These are phyloP conservation scores for Wickerhamiella azymoides DNA, from an alignment of 805 yeast genomes.

Conservation along the genomic window DNA sequence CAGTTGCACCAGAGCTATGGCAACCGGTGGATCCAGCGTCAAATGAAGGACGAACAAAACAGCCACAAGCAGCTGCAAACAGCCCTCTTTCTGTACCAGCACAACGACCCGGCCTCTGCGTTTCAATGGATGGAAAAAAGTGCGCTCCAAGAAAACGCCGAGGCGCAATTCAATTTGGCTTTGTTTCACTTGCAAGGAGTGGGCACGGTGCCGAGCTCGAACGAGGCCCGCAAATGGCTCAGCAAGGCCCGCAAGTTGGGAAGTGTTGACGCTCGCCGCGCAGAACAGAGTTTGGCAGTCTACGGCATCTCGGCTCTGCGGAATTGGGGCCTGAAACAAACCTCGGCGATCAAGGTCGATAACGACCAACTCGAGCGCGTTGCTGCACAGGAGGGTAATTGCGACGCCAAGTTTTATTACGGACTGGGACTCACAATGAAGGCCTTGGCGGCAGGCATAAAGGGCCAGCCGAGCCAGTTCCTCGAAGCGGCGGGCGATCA, in stretches of 20 bases:
- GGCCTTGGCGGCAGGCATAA: background rate
- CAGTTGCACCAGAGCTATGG: background rate
- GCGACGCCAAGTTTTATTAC: background rate
- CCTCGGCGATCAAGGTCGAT: background rate
- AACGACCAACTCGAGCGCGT: background rate
- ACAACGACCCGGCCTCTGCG: background rate
- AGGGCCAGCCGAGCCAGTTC: background rate
- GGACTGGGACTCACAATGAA: background rate
- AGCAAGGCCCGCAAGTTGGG: background rate
- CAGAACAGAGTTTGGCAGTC: background rate
- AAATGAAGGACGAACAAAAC: background rate
- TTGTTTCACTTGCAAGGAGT: background rate
- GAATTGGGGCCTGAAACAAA: background rate
- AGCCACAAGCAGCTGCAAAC: background rate
- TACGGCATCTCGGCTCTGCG: background rate
- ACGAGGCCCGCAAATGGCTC: constrained; percentile 1
- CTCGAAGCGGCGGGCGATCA: background rate
- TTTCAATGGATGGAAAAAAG: background rate
- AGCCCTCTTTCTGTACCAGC: background rate
- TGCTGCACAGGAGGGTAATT: background rate
- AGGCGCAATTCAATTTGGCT: constrained; percentile 4
- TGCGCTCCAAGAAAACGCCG: background rate
- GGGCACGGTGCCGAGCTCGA: background rate
- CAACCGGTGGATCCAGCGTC: background rate
- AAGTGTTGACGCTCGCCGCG: background rate